These are phyloP conservation scores for Acidiella bohemica DNA, from an alignment of 495 filamentous ascomycete species.

Conservation along the genomic window DNA sequence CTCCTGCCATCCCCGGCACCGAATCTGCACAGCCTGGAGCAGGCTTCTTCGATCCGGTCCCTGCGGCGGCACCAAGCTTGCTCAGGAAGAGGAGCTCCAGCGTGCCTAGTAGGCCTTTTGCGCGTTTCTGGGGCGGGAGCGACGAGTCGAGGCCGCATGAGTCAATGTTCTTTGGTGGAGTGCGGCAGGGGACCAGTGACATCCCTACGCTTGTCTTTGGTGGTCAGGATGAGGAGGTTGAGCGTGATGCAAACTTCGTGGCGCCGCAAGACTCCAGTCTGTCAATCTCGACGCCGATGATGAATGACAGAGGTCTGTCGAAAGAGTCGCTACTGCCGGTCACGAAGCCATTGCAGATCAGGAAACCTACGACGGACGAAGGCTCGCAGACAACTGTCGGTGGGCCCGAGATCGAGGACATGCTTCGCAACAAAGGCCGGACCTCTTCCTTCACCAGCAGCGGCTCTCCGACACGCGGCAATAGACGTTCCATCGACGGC, in stretches of 20 bases:
- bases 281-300: neutral
- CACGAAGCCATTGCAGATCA: conserved; percentile 9
- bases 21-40: conserved; percentile 10
- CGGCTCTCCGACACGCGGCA: neutral
- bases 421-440: conserved; percentile 18
- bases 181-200: neutral
- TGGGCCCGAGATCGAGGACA: conserved; percentile 27
- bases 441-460: conserved; percentile 10
- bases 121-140: no score
- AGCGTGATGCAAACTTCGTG: neutral
- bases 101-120: no score
- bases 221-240: conserved; percentile 2
- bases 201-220: conserved; percentile 10
- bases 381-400: conserved; percentile 30
- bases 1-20: conserved; percentile 10
- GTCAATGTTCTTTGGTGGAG: conserved; percentile 14
- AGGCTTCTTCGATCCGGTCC: conserved; percentile 13
- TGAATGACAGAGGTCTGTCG: neutral
- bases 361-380: conserved; percentile 21
- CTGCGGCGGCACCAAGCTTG: no score
- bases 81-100: no score
- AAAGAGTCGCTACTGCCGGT: conserved; percentile 2
- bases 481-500: conserved; percentile 9
- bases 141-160: no score
- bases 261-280: no score